Conservation (phyloP, 1,284 basidiomycete genomes). For the Naganishia cerealis region DNA sequence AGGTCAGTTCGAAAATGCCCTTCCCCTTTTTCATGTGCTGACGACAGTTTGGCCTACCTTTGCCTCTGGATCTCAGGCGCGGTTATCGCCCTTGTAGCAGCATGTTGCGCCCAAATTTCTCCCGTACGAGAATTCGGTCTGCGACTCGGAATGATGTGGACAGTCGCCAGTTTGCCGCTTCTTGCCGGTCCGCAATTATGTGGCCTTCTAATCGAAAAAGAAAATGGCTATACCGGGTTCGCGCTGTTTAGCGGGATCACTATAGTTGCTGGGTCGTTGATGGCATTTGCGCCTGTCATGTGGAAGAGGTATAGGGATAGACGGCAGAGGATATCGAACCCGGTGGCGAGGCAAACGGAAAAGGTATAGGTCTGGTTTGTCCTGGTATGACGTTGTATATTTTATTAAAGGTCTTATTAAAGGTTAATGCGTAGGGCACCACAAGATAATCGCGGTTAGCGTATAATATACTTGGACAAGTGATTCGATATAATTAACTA, state of each 20-base stretch:
- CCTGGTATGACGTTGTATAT: neutral
- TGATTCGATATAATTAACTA: no score
- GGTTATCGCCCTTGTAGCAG: conserved; percentile 48
- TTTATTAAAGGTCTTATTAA: no score
- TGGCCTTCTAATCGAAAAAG: conserved; percentile 28
- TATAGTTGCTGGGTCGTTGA: conserved; percentile 27
- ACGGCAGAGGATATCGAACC: neutral
- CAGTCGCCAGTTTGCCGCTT: conserved; percentile 40
- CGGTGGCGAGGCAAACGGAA: neutral
- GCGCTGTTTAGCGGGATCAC: conserved; percentile 29
- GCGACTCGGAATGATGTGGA: conserved; percentile 50
- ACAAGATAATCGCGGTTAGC: neutral
- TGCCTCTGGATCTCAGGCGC: conserved; percentile 37
- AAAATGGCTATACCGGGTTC: conserved; percentile 25
- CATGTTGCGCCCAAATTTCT: conserved; percentile 45
- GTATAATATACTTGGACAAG: no score
- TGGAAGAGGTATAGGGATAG: conserved; percentile 19
- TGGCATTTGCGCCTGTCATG: conserved; percentile 31
- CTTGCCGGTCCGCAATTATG: conserved; percentile 43
- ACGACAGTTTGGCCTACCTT: neutral
- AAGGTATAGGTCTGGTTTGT: neutral
- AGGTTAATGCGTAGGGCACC: neutral
- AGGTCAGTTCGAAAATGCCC: conserved; percentile 14
- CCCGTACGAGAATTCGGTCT: conserved; percentile 50
- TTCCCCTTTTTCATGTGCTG: neutral